These are phyloP conservation scores for Hypoxylon lienhwacheense DNA, from an alignment of 495 filamentous ascomycete genomes.

Conservation along the genomic window DNA sequence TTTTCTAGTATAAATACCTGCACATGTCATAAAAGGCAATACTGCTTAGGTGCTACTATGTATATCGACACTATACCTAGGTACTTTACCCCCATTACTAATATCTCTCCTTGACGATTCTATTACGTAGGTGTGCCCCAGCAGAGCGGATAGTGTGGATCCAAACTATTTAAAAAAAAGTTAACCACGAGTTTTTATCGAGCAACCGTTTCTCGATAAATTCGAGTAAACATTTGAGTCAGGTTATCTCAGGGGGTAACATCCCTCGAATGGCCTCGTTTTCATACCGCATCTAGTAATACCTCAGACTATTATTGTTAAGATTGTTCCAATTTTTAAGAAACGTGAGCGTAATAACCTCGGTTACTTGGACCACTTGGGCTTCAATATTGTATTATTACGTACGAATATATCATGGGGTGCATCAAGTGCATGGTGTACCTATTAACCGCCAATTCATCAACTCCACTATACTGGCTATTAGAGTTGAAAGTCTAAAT, in stretches of 20 bases:
- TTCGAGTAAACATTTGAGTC: constrained; percentile 31
- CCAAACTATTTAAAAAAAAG: constrained; percentile 7
- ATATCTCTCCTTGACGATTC: constrained; percentile 20
- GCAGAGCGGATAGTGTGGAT: constrained; percentile 13
- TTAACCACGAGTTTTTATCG: constrained; percentile 24
- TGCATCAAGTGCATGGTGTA: not conserved
- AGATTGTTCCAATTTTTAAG: constrained; percentile 20
- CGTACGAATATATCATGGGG: constrained; percentile 3
- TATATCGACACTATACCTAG: not conserved
- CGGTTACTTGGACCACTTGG: constrained; percentile 19
- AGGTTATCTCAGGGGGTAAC: not conserved
- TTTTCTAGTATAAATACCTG: not conserved
- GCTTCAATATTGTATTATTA: constrained; percentile 5
- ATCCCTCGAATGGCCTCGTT: constrained; percentile 27
- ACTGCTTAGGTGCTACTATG: not conserved
- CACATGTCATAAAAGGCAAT: not conserved
- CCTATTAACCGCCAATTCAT: constrained; percentile 3
- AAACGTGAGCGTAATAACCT: constrained; percentile 29
- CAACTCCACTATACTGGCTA: constrained; percentile 15
- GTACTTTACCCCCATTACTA: not conserved
- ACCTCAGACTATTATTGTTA: not conserved
- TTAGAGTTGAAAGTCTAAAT: not conserved
- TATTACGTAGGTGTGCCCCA: constrained; percentile 21
- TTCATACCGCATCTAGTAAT: constrained; percentile 14
- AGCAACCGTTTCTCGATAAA: constrained; percentile 31